phyloP scores from a whole-genome alignment of 176 grass and related monocot species.

The Oryza meyeriana region DNA sequence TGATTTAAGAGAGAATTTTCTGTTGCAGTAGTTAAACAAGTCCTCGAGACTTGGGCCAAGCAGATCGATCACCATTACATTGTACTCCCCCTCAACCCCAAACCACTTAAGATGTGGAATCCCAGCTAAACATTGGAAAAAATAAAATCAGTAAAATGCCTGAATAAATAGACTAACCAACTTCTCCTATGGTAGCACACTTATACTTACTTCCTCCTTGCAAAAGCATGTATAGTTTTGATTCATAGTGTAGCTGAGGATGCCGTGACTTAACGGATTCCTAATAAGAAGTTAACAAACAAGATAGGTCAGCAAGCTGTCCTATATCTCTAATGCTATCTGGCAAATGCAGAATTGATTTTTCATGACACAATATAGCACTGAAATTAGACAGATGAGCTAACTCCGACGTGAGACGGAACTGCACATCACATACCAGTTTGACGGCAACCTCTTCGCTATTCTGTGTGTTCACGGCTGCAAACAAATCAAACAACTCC shows the following conservation, averaged over 20 bases:
- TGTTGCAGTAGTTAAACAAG: constrained; percentile 77
- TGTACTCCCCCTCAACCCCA: constrained; percentile 74
- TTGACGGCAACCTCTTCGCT: constrained; percentile 41
- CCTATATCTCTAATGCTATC: not conserved
- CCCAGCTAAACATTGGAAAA: constrained; percentile 39
- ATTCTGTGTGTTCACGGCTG: constrained; percentile 43
- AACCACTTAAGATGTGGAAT: constrained; percentile 87
- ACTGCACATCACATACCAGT: constrained; percentile 29
- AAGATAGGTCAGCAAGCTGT: constrained; percentile 6
- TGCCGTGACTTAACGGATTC: constrained; percentile 64
- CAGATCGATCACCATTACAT: constrained; percentile 81
- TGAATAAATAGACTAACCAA: not conserved
- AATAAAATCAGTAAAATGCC: constrained; percentile 15
- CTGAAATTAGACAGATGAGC: not conserved
- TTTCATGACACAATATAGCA: not conserved
- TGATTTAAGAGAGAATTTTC: constrained; percentile 81
- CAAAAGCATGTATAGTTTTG: constrained; percentile 75
- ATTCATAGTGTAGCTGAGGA: constrained; percentile 74
- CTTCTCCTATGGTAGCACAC: not conserved
- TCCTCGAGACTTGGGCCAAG: constrained; percentile 88
- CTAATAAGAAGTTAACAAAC: constrained; percentile 36
- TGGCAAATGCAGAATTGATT: not conserved
- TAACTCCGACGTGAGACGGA: not conserved
- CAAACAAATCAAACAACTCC: constrained; percentile 12
- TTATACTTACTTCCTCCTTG: constrained; percentile 63